Evolutionary conservation across 345 rosid species (phyloP).

Genomic region (Aquilaria yunnanensis): DNA sequence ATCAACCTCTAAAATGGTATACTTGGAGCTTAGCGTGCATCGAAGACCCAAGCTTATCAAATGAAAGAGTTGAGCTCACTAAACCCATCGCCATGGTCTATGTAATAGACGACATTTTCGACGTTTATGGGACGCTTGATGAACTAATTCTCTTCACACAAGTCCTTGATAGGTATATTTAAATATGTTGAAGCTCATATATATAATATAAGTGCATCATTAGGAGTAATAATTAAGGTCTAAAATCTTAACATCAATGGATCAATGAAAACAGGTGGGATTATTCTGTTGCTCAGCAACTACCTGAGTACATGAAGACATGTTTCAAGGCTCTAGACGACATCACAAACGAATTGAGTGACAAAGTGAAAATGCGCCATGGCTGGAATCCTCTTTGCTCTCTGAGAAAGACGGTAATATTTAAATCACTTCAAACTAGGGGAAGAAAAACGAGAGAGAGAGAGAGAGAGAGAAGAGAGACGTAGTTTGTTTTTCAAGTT

Average conservation of each 20-base stretch:
- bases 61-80: conserved; percentile 37
- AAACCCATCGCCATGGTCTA: conserved; percentile 47
- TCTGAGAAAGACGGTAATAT: conserved; percentile 31
- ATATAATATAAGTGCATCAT: too few species aligned
- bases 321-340: conserved; percentile 36
- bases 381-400: conserved; percentile 34
- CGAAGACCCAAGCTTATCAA: conserved; percentile 29
- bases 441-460: too few species aligned
- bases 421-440: too few species aligned
- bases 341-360: conserved; percentile 30
- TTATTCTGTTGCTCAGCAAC: conserved; percentile 14
- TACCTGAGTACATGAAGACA: conserved; percentile 34
- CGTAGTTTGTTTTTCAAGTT: too few species aligned
- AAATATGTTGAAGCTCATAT: background rate
- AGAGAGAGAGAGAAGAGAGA: too few species aligned
- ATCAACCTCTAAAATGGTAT: conserved; percentile 46
- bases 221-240: too few species aligned
- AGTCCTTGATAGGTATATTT: conserved; percentile 23
- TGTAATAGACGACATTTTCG: conserved; percentile 45
- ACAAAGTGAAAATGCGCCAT: conserved; percentile 15
- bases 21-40: conserved; percentile 39
- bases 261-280: conserved; percentile 31
- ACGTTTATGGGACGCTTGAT: conserved; percentile 29
- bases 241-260: too few species aligned
- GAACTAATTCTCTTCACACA: conserved; percentile 36